Evolutionary conservation across 805 yeast species (phyloP).

Genomic region (Soucietia sequanensis): DNA sequence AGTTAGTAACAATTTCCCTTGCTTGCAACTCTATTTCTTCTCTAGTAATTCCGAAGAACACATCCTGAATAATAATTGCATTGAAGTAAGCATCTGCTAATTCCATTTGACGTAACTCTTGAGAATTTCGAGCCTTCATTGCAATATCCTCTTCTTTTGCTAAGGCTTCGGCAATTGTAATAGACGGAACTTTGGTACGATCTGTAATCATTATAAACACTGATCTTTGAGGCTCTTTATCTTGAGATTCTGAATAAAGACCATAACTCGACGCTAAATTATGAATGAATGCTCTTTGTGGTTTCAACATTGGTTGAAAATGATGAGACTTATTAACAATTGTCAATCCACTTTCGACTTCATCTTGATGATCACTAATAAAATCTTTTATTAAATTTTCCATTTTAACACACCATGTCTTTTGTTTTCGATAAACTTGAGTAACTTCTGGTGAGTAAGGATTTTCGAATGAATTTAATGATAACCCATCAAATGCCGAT

Average conservation of each 20-base stretch:
- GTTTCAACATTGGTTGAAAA: constrained; percentile 71
- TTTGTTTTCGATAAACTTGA: constrained; percentile 52
- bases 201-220: constrained; percentile 54
- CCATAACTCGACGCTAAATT: constrained; percentile 59
- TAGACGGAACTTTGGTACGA: constrained; percentile 38
- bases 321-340: constrained; percentile 41
- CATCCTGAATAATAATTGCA: constrained; percentile 53
- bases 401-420: constrained; percentile 64
- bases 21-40: constrained; percentile 41
- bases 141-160: constrained; percentile 19
- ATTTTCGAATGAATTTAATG: constrained; percentile 15
- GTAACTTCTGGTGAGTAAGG: constrained; percentile 50
- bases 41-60: constrained; percentile 52
- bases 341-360: constrained; percentile 14
- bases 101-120: constrained; percentile 12
- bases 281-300: constrained; percentile 71
- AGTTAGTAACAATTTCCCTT: constrained; percentile 16
- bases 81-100: constrained; percentile 42
- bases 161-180: constrained; percentile 47
- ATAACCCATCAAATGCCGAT: constrained; percentile 49
- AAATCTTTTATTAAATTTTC: constrained; percentile 55
- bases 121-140: too few species aligned
- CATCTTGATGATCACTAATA: constrained; percentile 32
- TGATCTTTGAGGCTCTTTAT: constrained; percentile 74
- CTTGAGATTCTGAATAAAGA: constrained; percentile 71